phyloP scores from a whole-genome alignment of 2,329 filamentous ascomycete genomes.

The Diaporthe aspalathi region DNA sequence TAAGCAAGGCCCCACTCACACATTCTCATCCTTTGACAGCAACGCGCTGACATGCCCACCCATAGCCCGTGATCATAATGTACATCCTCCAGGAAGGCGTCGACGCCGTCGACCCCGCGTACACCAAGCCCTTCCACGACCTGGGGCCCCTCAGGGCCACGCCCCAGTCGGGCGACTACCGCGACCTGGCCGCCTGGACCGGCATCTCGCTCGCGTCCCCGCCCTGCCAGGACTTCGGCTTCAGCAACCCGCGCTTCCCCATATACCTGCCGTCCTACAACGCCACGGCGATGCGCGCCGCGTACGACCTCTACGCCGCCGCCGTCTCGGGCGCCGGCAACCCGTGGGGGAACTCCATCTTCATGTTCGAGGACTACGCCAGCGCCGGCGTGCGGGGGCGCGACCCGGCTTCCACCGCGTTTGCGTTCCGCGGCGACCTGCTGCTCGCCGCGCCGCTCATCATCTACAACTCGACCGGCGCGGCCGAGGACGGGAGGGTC shows the following conservation, averaged over 20 bases:
- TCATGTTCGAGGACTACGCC: constrained; percentile 69
- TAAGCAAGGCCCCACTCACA: constrained; percentile 42
- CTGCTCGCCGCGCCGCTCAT: constrained; percentile 54
- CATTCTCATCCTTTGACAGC: neutral
- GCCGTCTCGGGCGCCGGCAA: constrained; percentile 49
- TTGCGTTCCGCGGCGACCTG: constrained; percentile 53
- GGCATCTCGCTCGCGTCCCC: constrained; percentile 50
- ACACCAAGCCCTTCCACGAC: constrained; percentile 56
- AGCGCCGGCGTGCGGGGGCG: constrained; percentile 55
- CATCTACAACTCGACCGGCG: constrained; percentile 49
- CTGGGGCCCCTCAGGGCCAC: constrained; percentile 52
- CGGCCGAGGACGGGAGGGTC: constrained; percentile 49
- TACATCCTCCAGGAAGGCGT: constrained; percentile 58
- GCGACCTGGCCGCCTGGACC: constrained; percentile 57
- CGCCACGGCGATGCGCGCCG: constrained; percentile 48
- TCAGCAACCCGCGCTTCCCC: constrained; percentile 50
- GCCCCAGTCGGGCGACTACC: constrained; percentile 54
- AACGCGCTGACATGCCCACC: neutral
- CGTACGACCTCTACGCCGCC: constrained; percentile 50
- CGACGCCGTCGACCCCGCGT: constrained; percentile 52
- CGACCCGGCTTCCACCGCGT: constrained; percentile 53
- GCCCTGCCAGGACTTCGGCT: constrained; percentile 56
- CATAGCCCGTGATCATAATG: constrained; percentile 54
- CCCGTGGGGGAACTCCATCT: constrained; percentile 51
- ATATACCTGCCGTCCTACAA: constrained; percentile 45